Base-by-base conservation (phyloP, 2,329 filamentous ascomycete species). In the Epichloe sp. region DNA sequence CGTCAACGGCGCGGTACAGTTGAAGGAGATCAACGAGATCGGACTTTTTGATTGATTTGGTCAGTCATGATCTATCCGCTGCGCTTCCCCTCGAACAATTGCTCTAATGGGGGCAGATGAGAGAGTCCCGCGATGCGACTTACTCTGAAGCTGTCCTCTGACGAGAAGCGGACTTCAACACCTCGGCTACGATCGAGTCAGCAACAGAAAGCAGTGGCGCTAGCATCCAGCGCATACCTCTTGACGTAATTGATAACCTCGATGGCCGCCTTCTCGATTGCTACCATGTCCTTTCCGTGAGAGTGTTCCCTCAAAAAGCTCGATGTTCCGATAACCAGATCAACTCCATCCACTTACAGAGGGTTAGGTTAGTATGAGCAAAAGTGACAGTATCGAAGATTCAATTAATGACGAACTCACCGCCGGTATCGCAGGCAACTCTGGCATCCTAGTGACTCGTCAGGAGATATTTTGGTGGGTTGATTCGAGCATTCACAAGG, bases 211-310 rank as follows among this genome's bases (percentile, higher is more conserved):
- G 4, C 7, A 34, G 26, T 15, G 12, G 43, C 5, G 15, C 17
- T 5, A 31, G 7, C 17, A 15, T 17, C 12, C 36, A 6, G 4
- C 11, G 14, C 45, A 23, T 36, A 49, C 52, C 52, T 54, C 47
- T 57, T 57, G 47, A 57, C 48, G 34, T 51, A 57, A 21, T 52
- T 47, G 15, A 57, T 57, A n/a, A 57, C 56, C 48, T 57, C 56
- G 31, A 57, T 50, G 6, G 56, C 88, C 35, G 83, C 79, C 71
- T 88, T 85, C 71, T 75, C 58, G 53, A 68, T 89, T 65, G 85
- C 86, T 58, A 80, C 82, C 82, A 94, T 90, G 63, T 89, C 85
- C 78, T 94, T 95, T 66, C 88, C 88, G 68, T 93, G 88, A 53
- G 82, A 87, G 74, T 93, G 85, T 68, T 94, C 84, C 66, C 86